Evolutionary conservation across 2,329 filamentous ascomycete species (phyloP).

Genomic region (Pseudonectria foliicola): DNA sequence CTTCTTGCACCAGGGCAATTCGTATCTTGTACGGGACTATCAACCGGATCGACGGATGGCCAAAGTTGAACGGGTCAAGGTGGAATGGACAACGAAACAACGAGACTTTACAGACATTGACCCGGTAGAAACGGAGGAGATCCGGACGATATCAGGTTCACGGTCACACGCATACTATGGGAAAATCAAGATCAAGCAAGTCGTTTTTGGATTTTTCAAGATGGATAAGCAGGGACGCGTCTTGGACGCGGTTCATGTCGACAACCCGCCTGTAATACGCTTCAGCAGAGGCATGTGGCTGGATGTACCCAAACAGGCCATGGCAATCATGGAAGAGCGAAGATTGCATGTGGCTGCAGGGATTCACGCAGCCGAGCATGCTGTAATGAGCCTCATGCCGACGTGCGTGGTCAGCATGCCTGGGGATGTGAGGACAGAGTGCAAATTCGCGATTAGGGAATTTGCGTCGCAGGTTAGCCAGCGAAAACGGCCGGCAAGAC

Average conservation of each 20-base stretch:
- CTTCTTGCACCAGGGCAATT: constrained; percentile 91
- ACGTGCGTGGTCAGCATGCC: constrained; percentile 87
- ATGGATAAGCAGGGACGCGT: constrained; percentile 80
- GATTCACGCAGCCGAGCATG: constrained; percentile 93
- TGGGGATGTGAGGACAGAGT: constrained; percentile 89
- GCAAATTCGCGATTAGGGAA: constrained; percentile 83
- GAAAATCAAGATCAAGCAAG: constrained; percentile 74
- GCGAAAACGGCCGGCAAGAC: constrained; percentile 75
- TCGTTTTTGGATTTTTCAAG: constrained; percentile 96
- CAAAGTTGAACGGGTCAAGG: constrained; percentile 79
- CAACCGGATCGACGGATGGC: constrained; percentile 73
- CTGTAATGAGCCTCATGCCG: constrained; percentile 77
- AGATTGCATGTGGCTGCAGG: constrained; percentile 77
- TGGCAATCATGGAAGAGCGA: constrained; percentile 68
- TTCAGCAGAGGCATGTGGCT: constrained; percentile 92
- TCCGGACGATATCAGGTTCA: constrained; percentile 60
- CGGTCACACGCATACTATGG: constrained; percentile 75
- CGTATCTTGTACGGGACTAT: constrained; percentile 87
- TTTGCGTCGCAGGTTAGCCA: constrained; percentile 62
- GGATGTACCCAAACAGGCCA: constrained; percentile 71
- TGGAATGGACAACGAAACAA: constrained; percentile 92
- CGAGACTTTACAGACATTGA: constrained; percentile 93
- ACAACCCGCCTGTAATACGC: constrained; percentile 84
- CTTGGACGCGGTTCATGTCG: constrained; percentile 84
- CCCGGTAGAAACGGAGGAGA: constrained; percentile 83